Percentiles rank a stretch among this genome's conserved stretches.
These are phyloP conservation scores for Cladosporium colombiae DNA, from an alignment of 2,329 filamentous ascomycete genomes.

Conservation along the genomic window DNA sequence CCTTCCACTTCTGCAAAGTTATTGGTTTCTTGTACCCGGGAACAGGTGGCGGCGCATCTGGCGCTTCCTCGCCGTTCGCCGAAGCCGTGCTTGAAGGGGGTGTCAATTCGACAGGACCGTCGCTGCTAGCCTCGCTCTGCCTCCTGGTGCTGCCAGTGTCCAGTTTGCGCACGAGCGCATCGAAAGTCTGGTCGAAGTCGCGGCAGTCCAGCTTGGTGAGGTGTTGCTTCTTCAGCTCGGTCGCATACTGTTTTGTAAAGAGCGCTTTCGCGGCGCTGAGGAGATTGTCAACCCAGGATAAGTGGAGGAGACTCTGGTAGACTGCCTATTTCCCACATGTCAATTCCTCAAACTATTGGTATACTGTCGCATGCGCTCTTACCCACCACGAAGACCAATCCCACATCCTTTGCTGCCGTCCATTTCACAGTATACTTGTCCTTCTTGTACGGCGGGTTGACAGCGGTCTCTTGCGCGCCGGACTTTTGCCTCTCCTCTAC, in stretches of 20 bases:
- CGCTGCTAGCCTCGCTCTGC: constrained; percentile 33
- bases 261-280: constrained; percentile 92
- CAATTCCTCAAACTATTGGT: constrained; percentile 18
- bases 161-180: constrained; percentile 84
- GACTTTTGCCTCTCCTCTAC: constrained; percentile 84
- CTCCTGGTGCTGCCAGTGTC: constrained; percentile 50
- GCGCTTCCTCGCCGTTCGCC: constrained; percentile 47
- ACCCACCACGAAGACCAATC: constrained; percentile 88
- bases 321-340: constrained; percentile 67
- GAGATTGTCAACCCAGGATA: constrained; percentile 96
- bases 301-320: constrained; percentile 90
- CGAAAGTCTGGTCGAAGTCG: constrained; percentile 88
- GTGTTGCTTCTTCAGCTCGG: constrained; percentile 79
- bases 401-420: constrained; percentile 88
- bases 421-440: constrained; percentile 96
- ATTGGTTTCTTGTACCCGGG: constrained; percentile 48
- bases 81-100: constrained; percentile 53
- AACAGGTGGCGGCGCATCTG: constrained; percentile 55
- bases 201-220: constrained; percentile 75
- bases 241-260: constrained; percentile 86
- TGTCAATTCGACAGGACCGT: constrained; percentile 50
- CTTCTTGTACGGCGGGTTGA: constrained; percentile 76
- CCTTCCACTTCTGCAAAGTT: constrained; percentile 15
- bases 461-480: constrained; percentile 54
- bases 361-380: constrained; percentile 13